A percentile compares a stretch with the other conserved stretches of the same genome.
phyloP scores from a whole-genome alignment of 495 filamentous ascomycete genomes.

The Hypomontagnella monticulosa region DNA sequence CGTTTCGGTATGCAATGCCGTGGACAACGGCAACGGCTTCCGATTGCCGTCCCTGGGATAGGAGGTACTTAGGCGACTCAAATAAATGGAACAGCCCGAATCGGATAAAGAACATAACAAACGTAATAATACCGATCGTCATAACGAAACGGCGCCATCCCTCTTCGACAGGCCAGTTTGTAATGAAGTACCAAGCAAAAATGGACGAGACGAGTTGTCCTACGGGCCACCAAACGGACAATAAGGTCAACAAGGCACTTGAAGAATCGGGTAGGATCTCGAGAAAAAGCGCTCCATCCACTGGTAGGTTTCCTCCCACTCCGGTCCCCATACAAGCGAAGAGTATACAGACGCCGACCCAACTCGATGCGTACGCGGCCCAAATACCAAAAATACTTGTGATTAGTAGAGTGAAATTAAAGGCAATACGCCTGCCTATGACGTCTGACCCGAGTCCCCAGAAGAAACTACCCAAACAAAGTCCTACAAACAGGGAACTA shows the following conservation, averaged over 20 bases:
- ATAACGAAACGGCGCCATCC: slow-evolving; percentile 83
- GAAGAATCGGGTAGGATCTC: slow-evolving; percentile 83
- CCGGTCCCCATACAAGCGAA: slow-evolving; percentile 61
- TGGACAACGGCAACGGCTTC: slow-evolving; percentile 81
- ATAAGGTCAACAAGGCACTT: slow-evolving; percentile 77
- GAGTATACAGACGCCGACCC: slow-evolving; percentile 68
- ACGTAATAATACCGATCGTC: slow-evolving; percentile 77
- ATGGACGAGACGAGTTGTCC: slow-evolving; percentile 75
- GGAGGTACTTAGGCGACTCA: slow-evolving; percentile 85
- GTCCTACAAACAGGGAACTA: slow-evolving; percentile 63
- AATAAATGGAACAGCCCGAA: slow-evolving; percentile 85
- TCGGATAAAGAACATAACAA: slow-evolving; percentile 74
- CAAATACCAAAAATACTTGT: slow-evolving; percentile 77
- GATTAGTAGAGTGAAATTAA: slow-evolving; percentile 78
- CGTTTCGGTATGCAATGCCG: slow-evolving; percentile 76
- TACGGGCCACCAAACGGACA: slow-evolving; percentile 84
- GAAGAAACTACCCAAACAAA: slow-evolving; percentile 77
- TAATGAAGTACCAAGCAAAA: slow-evolving; percentile 82
- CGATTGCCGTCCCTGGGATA: slow-evolving; percentile 75
- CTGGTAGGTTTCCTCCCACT: slow-evolving; percentile 78
- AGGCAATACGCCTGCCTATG: slow-evolving; percentile 75
- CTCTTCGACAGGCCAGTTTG: slow-evolving; percentile 72
- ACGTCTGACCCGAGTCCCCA: slow-evolving; percentile 84
- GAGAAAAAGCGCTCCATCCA: slow-evolving; percentile 81
- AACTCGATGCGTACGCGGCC: slow-evolving; percentile 73